Base-by-base conservation (phyloP, 1,284 basidiomycete genomes). In the Trametes pubescens region DNA sequence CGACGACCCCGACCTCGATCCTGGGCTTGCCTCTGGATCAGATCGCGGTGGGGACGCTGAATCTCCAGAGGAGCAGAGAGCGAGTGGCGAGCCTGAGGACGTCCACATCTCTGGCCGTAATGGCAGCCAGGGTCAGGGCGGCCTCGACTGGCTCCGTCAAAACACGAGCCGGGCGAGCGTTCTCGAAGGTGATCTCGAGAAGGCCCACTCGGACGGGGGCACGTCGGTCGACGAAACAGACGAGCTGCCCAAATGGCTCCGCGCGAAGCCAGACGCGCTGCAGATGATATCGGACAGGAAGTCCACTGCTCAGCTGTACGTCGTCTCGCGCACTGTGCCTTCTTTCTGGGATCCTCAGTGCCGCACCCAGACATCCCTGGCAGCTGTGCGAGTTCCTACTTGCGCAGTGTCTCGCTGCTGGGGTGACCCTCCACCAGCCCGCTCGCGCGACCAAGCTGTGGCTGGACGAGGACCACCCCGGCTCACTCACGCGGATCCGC, bases 371-470 rank as follows among this genome's bases (percentile, higher is more conserved):
- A 48, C 81, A 83, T 54, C 85, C 86, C 0, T 73, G 75, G 24
- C 75, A 74, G 34, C 79, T 90, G 61, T 86, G 84, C n/a, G 73
- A 80, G 49, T 83, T 82, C 67, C 78, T 90, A 14, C 79, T 83
- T 32, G 76, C 82, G 24, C 71, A 78, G 56, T 81, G 82, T 47
- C 73, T 80, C 22, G 73, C 78, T 18, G 71, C 71, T 21, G 81
- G 81, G n/a, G 80, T 84, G 16, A 72, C 76, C 43, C 71, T 79
- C 76, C 68, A 79, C 77, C 65, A 78, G 22, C 75, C 76, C 9
- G 76, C 74, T 1, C 73, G 68, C 40, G 73, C 74, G 34, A 74
- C 69, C 32, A 68, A 67, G 51, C 65, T 76, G 46, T 59, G 73
- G 49, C 47, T 56, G 16, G 57, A 62, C 21, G 64, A 57, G 37